Evolutionary conservation across 1,284 basidiomycete species (phyloP).

Genomic region (Flammula alnicola): DNA sequence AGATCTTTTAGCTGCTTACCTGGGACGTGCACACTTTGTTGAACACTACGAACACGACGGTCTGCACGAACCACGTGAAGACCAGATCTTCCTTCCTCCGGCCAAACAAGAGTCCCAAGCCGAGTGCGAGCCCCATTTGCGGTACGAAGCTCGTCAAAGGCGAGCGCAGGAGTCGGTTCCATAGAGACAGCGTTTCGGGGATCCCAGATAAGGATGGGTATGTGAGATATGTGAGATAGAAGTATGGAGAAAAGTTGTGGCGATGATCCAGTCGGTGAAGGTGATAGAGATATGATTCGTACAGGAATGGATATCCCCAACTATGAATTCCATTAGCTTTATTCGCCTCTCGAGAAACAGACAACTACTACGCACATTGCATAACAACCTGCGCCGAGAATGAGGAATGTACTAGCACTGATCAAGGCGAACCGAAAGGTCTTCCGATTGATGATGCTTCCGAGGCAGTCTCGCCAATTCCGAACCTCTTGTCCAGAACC

Average conservation of each 20-base stretch:
- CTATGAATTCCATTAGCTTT: constrained; percentile 43
- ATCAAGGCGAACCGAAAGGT: constrained; percentile 73
- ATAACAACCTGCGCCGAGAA: constrained; percentile 73
- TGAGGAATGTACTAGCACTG: constrained; percentile 72
- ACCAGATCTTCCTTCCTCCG: constrained; percentile 59
- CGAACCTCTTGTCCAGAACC: constrained; percentile 26
- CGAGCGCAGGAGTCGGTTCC: constrained; percentile 55
- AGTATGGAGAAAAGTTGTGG: constrained; percentile 98
- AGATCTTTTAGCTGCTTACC: constrained; percentile 49
- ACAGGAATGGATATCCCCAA: constrained; percentile 93
- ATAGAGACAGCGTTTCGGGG: constrained; percentile 44
- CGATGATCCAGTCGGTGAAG: constrained; percentile 90
- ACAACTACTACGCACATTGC: constrained; percentile 62
- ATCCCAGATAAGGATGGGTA: constrained; percentile 48
- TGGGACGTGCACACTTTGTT: constrained; percentile 99
- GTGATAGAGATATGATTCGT: constrained; percentile 95
- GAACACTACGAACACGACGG: constrained; percentile 88
- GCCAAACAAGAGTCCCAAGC: constrained; percentile 70
- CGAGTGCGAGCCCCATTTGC: constrained; percentile 71
- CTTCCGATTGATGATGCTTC: constrained; percentile 53
- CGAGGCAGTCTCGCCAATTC: constrained; percentile 37
- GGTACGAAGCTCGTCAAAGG: constrained; percentile 76
- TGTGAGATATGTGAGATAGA: constrained; percentile 90
- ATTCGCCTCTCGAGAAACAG: not conserved
- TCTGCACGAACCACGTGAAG: constrained; percentile 92